Evolutionary conservation across 2,329 filamentous ascomycete species (phyloP).

Genomic region (Cucurbitaria berberidis): DNA sequence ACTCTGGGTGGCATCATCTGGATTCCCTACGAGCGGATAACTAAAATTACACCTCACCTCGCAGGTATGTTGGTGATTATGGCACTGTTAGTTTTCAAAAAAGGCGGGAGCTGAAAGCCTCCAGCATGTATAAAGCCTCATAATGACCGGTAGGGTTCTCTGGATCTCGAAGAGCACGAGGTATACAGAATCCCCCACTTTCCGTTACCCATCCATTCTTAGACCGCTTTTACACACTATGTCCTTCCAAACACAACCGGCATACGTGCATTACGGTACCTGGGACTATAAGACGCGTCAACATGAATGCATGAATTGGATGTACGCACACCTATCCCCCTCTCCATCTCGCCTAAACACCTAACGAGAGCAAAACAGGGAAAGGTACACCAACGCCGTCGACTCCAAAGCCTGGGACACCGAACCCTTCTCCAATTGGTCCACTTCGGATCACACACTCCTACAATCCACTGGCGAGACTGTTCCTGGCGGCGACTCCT

Average conservation of each 20-base stretch:
- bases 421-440: neutral
- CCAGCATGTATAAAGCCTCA: neutral
- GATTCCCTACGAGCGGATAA: neutral
- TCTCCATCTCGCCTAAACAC: neutral
- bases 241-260: conserved; percentile 16
- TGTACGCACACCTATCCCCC: conserved; percentile 3
- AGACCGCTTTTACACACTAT: conserved; percentile 1
- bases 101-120: neutral
- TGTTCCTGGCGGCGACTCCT: conserved; percentile 8
- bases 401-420: conserved; percentile 12
- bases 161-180: neutral
- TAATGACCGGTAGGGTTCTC: neutral
- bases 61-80: neutral
- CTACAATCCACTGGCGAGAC: conserved; percentile 13
- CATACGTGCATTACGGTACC: conserved; percentile 14
- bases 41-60: neutral
- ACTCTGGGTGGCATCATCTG: neutral
- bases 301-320: conserved; percentile 21
- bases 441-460: conserved; percentile 8
- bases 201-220: neutral
- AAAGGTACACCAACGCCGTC: conserved; percentile 11
- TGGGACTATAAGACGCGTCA: conserved; percentile 16
- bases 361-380: conserved; percentile 1
- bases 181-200: neutral
- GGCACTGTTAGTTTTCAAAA: neutral